Percentiles rank a stretch among this genome's conserved stretches.
Conservation (phyloP, 2,329 filamentous ascomycete species). For the Botryosphaeria agaves region DNA sequence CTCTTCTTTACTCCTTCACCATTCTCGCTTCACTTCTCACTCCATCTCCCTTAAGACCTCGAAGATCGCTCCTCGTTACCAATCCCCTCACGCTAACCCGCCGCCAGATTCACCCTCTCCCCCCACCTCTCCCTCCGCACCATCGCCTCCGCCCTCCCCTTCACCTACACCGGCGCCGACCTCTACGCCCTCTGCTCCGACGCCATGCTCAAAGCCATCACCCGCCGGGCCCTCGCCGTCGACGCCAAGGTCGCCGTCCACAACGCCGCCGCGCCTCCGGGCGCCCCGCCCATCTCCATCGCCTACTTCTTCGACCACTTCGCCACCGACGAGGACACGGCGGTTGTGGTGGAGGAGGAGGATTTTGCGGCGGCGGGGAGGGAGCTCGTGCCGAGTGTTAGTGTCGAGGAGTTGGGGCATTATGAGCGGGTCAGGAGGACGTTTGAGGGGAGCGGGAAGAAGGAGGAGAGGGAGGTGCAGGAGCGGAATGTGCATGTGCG, state of each 20-base stretch:
- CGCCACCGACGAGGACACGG: conserved; percentile 64
- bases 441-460: conserved; percentile 54
- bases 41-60: background rate
- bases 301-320: conserved; percentile 94
- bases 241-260: conserved; percentile 65
- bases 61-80: too few species aligned
- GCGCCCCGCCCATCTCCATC: conserved; percentile 42
- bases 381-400: conserved; percentile 88
- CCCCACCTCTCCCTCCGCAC: conserved; percentile 58
- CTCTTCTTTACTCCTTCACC: background rate
- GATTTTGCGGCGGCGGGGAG: conserved; percentile 70
- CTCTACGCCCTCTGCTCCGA: conserved; percentile 95
- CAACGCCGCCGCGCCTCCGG: conserved; percentile 28
- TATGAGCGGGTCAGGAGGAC: conserved; percentile 69
- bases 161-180: conserved; percentile 95
- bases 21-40: background rate
- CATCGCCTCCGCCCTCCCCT: conserved; percentile 64
- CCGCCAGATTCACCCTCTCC: conserved; percentile 60
- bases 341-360: conserved; percentile 73
- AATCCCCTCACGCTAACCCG: conserved; percentile 3
- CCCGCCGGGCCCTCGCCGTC: conserved; percentile 66
- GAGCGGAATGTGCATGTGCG: too few species aligned
- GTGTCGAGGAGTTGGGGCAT: conserved; percentile 76
- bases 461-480: conserved; percentile 27
- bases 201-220: conserved; percentile 97